Percentiles rank a stretch among this genome's conserved stretches.
Conservation (phyloP, 306 rosid species). For the Pterocarpus santalinus region DNA sequence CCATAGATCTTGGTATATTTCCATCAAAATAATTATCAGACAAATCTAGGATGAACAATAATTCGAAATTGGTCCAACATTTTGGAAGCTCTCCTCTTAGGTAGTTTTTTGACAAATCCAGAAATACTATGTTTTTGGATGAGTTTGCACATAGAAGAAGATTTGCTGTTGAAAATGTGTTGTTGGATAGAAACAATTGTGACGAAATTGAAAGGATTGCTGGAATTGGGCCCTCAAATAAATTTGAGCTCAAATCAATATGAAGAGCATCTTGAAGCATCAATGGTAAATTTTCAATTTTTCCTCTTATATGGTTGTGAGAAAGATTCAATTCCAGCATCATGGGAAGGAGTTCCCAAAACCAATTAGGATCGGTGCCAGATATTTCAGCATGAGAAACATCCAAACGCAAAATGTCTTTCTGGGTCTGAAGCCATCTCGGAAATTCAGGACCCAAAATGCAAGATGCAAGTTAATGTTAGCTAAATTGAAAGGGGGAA, state of each 20-base stretch:
- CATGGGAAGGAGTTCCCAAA: neutral
- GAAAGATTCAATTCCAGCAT: neutral
- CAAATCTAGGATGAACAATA: neutral
- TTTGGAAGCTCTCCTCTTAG: neutral
- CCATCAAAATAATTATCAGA: slow-evolving; percentile 7
- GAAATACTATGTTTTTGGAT: neutral
- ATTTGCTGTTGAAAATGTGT: neutral
- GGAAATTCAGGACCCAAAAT: slow-evolving; percentile 34
- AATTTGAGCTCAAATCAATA: neutral
- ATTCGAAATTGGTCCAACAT: neutral
- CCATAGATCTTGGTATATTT: slow-evolving; percentile 5
- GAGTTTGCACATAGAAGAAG: neutral
- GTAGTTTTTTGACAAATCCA: neutral
- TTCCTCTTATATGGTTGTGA: neutral
- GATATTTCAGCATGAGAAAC: slow-evolving; percentile 7
- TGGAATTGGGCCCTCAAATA: neutral
- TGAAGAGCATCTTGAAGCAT: neutral
- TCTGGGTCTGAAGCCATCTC: neutral
- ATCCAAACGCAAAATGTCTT: neutral
- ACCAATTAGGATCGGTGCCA: slow-evolving; percentile 7
- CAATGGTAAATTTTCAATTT: neutral
- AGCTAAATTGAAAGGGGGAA: neutral
- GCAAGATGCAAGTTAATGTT: neutral
- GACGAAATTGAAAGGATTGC: neutral
- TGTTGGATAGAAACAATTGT: neutral